Percentiles rank a stretch among this genome's conserved stretches.
Conservation (phyloP, 148 eudicot species). For the Vaccinium corymbosum region DNA sequence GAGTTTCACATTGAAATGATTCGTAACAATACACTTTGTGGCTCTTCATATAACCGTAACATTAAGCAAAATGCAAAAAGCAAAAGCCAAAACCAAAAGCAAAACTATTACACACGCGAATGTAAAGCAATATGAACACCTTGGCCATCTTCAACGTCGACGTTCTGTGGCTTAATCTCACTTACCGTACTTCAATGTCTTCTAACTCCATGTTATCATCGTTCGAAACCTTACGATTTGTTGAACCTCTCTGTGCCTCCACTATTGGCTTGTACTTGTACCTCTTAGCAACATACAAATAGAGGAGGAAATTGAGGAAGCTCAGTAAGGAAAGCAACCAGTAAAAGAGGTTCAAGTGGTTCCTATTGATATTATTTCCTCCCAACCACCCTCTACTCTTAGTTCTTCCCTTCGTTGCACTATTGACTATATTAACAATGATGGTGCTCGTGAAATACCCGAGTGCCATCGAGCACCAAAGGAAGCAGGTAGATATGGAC, state of each 20-base stretch:
- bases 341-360: slow-evolving; percentile 41
- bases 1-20: not conserved
- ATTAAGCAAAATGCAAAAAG: not conserved
- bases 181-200: not conserved
- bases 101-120: not conserved
- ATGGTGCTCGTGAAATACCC: slow-evolving; percentile 48
- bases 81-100: not conserved
- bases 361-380: slow-evolving; percentile 41
- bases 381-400: slow-evolving; percentile 44
- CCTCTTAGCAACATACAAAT: slow-evolving; percentile 37
- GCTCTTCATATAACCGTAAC: not conserved
- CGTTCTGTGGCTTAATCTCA: not conserved
- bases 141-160: not conserved
- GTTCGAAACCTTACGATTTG: not conserved
- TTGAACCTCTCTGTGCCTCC: not conserved
- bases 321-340: slow-evolving; percentile 38
- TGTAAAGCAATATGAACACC: not conserved
- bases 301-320: slow-evolving; percentile 31
- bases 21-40: not conserved
- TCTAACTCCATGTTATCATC: not conserved
- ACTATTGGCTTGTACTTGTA: slow-evolving; percentile 32
- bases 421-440: slow-evolving; percentile 35
- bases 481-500: slow-evolving; percentile 45
- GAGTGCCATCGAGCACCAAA: slow-evolving; percentile 44
- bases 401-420: slow-evolving; percentile 25